These are phyloP conservation scores for Cercospora janseana DNA, from an alignment of 2,329 filamentous ascomycete species.

Conservation along the genomic window DNA sequence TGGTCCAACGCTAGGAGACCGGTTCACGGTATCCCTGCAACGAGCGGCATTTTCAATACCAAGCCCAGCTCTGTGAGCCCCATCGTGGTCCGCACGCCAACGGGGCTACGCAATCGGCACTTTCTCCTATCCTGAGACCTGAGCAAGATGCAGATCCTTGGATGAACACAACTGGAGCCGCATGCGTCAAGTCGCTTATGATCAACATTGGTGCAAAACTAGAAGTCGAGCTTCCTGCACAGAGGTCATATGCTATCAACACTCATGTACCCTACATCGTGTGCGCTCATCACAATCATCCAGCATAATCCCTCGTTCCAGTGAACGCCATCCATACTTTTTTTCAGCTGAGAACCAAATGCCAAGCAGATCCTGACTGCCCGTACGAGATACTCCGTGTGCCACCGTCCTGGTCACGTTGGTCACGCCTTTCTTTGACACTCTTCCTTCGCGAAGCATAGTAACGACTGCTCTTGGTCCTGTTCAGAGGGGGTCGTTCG, in stretches of 20 bases:
- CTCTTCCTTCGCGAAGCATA: conserved; percentile 12
- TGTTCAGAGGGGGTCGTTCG: conserved; percentile 4
- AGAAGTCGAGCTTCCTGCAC: no score
- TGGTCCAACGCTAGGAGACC: no score
- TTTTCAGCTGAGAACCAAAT: conserved; percentile 11
- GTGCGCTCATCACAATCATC: conserved; percentile 2
- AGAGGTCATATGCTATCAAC: conserved; percentile 2
- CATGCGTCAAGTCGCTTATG: no score
- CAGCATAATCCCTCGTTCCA: conserved; percentile 4
- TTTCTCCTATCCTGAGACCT: no score
- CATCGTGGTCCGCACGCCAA: no score
- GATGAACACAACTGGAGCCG: no score
- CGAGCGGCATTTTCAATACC: no score
- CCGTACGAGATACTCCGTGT: conserved; percentile 9
- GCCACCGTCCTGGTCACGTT: conserved; percentile 2
- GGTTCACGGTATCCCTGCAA: no score
- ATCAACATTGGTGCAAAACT: no score
- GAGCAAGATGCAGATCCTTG: no score
- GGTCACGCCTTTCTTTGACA: conserved; percentile 11
- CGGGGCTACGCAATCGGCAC: no score
- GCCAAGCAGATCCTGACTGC: conserved; percentile 11
- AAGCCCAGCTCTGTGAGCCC: no score
- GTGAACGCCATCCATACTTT: not conserved
- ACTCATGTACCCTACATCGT: conserved; percentile 4
- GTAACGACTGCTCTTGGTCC: conserved; percentile 14